Base-by-base conservation (phyloP, 2,329 filamentous ascomycete genomes). In the Phyllachora maydis region DNA sequence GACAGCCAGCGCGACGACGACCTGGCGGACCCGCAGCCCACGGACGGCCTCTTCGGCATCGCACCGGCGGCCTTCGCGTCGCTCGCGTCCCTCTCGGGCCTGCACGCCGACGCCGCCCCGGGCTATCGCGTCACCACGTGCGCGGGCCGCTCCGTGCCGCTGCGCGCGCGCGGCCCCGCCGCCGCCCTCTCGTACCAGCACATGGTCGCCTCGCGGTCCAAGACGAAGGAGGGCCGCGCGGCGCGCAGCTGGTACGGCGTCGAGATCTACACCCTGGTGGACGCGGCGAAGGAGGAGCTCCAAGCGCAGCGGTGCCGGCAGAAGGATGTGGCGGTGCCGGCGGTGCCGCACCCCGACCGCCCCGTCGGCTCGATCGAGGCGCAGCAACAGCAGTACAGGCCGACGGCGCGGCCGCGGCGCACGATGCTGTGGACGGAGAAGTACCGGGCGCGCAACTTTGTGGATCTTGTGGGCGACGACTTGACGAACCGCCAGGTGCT, bases 391-490 rank as follows among this genome's bases (percentile, higher is more conserved):
- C 59, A 50, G 29, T 39, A 46, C 1, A 59, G 51, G 28, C 52
- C 47, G 31, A 61, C n/a, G n/a, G n/a, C n/a, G n/a, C n/a, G n/a
- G n/a, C n/a, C n/a, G n/a, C n/a, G n/a, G n/a, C n/a, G n/a, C n/a
- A n/a, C 66, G 0, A 45, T 79, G 16, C 54, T 98, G 41, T 98
- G 88, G 88, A 92, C 85, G 0, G 88, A 98, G 42, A 98, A 98
- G 43, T 98, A 98, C 42, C 72, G 88, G 17, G 88, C 88, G 14
- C 68, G 69, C 30, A 85, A 71, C 36, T 98, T 95, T 38, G 77
- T 83, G 35, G 88, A 98, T 35, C 58, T 98, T 0, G 79, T 91
- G 22, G 90, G 90, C 14, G 88, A 98, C 36, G 88, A 98, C 41
- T 62, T 82, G 21, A 95, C 85, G 14, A 90, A 98, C 45, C 68